Base-by-base conservation (phyloP, 2,329 filamentous ascomycete species). In the Juglanconis oblonga region DNA sequence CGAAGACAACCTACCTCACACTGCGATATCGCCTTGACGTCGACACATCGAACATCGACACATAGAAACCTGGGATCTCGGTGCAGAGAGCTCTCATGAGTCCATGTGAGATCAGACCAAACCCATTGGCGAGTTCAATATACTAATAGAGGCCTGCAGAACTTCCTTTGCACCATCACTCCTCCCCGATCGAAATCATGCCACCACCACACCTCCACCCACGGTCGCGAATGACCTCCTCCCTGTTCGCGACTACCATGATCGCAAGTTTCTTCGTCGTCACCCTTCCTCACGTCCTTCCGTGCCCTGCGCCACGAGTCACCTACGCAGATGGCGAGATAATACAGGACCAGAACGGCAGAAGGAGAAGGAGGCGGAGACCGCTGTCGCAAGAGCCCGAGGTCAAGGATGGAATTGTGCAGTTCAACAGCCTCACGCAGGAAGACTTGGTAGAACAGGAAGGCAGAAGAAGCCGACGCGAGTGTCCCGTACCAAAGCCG, bases 401-500 rank as follows among this genome's bases (percentile, higher is more conserved):
- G 53, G 38, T 61, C 67, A 65, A 70, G 66, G 64, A 68, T 62
- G 62, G 59, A 36, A 54, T 83, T 35, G 79, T 79, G 4, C 79
- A 81, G 56, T 84, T 84, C 65, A 71, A 74, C 62, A 67, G 69
- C 57, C 69, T 71, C 52, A 69, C 71, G 36, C 75, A 79, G 66
- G 70, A 78, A 64, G 64, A 77, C 69, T 66, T 80, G 73, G 67
- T 71, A 74, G 67, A 73, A 71, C 65, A 74, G 76, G 73, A 63
- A 67, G 73, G 49, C 9, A 55, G 57, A 66, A 79, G 77, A 57
- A 70, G 76, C 50, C 81, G 81, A 70, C 83, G 91, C 68, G 91
- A 96, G 72, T 99, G 95, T 71, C 95, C 95, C 0, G 87, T 99
- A 11, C 95, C 95, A 5, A 97, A 97, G 75, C 94, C 95, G 0